Evolutionary conservation across 2,329 filamentous ascomycete species (phyloP), one percentile per base, ranked within the genome.

Genomic region (Phyllosticta capitalensis): DNA sequence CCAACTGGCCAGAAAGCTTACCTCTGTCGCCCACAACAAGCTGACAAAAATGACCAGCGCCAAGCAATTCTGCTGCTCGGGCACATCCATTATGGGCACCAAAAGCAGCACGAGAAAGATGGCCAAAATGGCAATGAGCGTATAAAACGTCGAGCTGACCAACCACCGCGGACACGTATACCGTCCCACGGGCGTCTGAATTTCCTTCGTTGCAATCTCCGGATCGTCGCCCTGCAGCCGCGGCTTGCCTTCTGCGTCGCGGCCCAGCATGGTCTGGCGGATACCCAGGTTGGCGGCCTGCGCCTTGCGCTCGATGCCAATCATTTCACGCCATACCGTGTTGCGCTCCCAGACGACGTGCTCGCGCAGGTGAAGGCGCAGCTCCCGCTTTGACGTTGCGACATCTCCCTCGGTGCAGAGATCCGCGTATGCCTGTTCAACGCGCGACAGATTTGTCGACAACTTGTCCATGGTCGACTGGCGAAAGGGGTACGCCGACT

Each of bases 341-440:
- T 99, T 99, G 60, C 94, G 84, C 73, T 99, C 95, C 95, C 94
- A 99, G 0, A 97, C 92, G 20, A 99, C 92, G 72, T 99, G 94
- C 74, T 99, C 95, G 60, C 94, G 82, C 24, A 99, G 81, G 69
- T 99, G 92, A 28, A 96, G 83, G 58, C 94, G 84, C 60, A 99
- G 79, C 69, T 97, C 94, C 65, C 89, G 87, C 67, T 86, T 89
- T 4, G 94, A 92, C 12, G 88, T 76, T 5, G 82, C 79, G 2
- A 88, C 75, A 68, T 99, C 90, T 28, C 91, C 91, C 50, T 87
- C 83, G 0, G 91, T 95, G 58, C 95, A 88, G 19, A 96, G 78
- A 24, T 87, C 82, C 1, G 91, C 85, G 69, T 96, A 99, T 1
- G 87, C 82, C 54, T 82, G 74, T 72, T 97, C 94, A 69, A 96